These are phyloP conservation scores for Hevea brasiliensis DNA, from an alignment of 345 rosid genomes.

Conservation along the genomic window DNA sequence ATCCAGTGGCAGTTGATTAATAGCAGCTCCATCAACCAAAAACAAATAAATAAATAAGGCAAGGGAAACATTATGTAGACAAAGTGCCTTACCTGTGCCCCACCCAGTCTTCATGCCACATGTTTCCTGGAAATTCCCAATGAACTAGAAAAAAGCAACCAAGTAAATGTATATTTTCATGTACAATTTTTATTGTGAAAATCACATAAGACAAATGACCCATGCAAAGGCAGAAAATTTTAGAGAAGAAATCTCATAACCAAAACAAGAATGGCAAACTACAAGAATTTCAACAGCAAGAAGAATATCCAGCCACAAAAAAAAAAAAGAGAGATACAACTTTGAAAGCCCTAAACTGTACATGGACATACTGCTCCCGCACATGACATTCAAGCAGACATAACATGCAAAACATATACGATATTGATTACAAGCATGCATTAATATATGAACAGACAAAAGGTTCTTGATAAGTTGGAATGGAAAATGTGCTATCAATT, in stretches of 20 bases:
- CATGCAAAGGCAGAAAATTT: background rate
- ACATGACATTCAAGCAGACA: too few relatives aligned
- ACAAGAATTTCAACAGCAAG: background rate
- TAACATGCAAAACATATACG: too few relatives aligned
- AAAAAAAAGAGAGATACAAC: background rate
- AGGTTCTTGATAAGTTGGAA: too few relatives aligned
- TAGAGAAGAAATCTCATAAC: background rate
- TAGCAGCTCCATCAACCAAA: slow-evolving; percentile 7
- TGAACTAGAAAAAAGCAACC: slow-evolving; percentile 56
- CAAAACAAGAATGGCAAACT: background rate
- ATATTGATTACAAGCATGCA: too few relatives aligned
- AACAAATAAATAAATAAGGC: background rate
- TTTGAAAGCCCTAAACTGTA: too few relatives aligned
- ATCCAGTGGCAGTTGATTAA: background rate
- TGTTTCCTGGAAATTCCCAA: slow-evolving; percentile 83
- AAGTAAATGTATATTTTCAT: background rate
- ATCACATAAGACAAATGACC: background rate
- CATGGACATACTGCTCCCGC: too few relatives aligned
- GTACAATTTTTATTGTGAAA: background rate
- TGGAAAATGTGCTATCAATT: too few relatives aligned
- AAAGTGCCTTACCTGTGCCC: slow-evolving; percentile 70
- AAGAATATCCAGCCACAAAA: background rate
- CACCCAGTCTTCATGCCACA: slow-evolving; percentile 77
- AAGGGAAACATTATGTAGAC: background rate
- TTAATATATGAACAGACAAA: too few relatives aligned